A percentile compares a stretch with the other conserved stretches of the same genome.
These are phyloP conservation scores for Schrenkiella parvula DNA, from an alignment of 345 rosid species.

Conservation along the genomic window DNA sequence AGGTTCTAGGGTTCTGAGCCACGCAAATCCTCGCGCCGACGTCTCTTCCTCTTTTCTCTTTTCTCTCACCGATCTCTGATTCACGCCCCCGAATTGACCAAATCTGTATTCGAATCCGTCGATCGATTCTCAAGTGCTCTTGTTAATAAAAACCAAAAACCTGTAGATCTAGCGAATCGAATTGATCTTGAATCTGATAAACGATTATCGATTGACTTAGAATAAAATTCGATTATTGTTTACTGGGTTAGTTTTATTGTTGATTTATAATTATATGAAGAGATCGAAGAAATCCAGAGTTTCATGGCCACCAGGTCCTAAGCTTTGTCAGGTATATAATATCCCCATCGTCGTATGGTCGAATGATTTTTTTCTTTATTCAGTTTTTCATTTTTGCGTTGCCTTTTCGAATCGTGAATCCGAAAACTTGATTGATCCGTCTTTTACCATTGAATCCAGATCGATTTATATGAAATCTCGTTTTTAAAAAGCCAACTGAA, in stretches of 20 bases:
- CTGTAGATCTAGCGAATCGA: slow-evolving; percentile 15
- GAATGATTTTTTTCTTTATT: not conserved
- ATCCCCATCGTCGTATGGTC: not conserved
- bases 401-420: not conserved
- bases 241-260: not conserved
- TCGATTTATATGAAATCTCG: not conserved
- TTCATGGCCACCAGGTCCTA: slow-evolving; percentile 53
- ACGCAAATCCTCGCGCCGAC: slow-evolving; percentile 3
- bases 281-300: slow-evolving; percentile 53
- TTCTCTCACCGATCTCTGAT: not conserved
- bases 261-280: slow-evolving; percentile 34
- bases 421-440: not conserved
- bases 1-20: slow-evolving; percentile 5
- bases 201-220: not conserved
- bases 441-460: not conserved
- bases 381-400: not conserved
- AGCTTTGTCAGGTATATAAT: slow-evolving; percentile 54
- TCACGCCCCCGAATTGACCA: not conserved
- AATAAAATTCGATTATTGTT: slow-evolving; percentile 2
- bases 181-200: slow-evolving; percentile 19
- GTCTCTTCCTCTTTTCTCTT: not conserved
- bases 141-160: not conserved
- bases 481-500: not conserved
- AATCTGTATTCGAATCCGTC: not conserved
- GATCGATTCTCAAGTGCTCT: not conserved